Conservation (phyloP, 257 asterid species). For the Fraxinus cuspidata region DNA sequence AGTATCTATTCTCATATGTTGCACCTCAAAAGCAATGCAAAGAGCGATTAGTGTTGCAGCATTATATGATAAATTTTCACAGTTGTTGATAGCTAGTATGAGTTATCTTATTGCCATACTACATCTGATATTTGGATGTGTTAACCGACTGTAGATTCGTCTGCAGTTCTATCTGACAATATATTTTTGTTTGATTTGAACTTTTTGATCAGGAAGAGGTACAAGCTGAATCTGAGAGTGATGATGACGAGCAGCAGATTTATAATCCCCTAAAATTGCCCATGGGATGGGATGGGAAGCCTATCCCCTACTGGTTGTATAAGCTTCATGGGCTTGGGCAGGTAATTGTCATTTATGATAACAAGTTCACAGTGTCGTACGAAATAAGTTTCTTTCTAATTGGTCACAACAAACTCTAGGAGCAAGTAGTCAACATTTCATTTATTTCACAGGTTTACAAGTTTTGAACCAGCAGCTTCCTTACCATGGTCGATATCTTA, state of each 20-base stretch:
- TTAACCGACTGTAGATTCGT: neutral
- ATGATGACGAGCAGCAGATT: conserved; percentile 95
- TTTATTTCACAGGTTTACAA: neutral
- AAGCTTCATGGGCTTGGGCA: conserved; percentile 99
- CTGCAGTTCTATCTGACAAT: conserved; percentile 4
- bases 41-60: neutral
- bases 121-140: neutral
- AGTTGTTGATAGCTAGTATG: neutral
- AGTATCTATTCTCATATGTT: neutral
- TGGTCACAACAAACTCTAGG: neutral
- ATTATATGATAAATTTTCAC: neutral
- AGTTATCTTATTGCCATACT: neutral
- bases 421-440: neutral
- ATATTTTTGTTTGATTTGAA: neutral
- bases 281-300: conserved; percentile 99
- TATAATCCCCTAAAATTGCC: conserved; percentile 97
- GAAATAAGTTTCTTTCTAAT: neutral
- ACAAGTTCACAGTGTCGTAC: conserved; percentile 19
- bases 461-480: neutral
- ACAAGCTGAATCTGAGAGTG: conserved; percentile 93
- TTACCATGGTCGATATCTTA: neutral
- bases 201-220: conserved; percentile 69
- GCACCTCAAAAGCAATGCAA: neutral
- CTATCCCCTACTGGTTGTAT: conserved; percentile 98
- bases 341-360: conserved; percentile 44